phyloP scores from a whole-genome alignment of 2,329 filamentous ascomycete genomes.

The Metarhizium rileyi region DNA sequence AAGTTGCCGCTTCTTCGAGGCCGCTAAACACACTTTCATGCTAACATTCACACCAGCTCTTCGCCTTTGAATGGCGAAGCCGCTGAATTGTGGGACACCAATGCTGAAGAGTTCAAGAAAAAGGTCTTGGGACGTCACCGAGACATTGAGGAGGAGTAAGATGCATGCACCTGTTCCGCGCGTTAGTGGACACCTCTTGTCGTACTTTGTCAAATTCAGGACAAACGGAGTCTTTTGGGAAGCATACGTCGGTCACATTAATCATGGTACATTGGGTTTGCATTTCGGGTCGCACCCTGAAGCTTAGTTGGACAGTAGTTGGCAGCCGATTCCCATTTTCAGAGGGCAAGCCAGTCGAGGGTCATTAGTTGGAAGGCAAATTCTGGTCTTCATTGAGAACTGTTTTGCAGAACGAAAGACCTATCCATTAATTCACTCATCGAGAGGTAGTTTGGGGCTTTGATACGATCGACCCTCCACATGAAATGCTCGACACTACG shows the following conservation, averaged over 20 bases:
- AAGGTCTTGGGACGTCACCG: constrained; percentile 55
- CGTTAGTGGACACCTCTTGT: constrained; percentile 12
- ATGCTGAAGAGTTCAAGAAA: constrained; percentile 78
- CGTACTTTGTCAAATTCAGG: constrained; percentile 17
- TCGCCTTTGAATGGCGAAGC: constrained; percentile 94
- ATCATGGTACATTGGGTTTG: constrained; percentile 21
- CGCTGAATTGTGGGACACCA: constrained; percentile 88
- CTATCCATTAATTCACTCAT: background rate
- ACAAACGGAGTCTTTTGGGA: constrained; percentile 33
- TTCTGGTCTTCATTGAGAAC: background rate
- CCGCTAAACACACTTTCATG: background rate
- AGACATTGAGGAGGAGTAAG: constrained; percentile 54
- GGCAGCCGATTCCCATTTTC: background rate
- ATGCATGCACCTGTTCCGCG: background rate
- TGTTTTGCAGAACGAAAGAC: background rate
- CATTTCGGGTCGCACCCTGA: constrained; percentile 17
- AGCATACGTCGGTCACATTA: constrained; percentile 19
- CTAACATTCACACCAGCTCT: constrained; percentile 44
- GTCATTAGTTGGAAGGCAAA: background rate
- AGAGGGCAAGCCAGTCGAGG: background rate
- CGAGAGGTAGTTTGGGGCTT: background rate
- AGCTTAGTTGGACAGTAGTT: constrained; percentile 3
- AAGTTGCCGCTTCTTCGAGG: constrained; percentile 27
- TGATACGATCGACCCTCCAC: background rate
- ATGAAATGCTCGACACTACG: background rate